phyloP scores from a whole-genome alignment of 2,329 filamentous ascomycete species.

The Fusarium hostae region DNA sequence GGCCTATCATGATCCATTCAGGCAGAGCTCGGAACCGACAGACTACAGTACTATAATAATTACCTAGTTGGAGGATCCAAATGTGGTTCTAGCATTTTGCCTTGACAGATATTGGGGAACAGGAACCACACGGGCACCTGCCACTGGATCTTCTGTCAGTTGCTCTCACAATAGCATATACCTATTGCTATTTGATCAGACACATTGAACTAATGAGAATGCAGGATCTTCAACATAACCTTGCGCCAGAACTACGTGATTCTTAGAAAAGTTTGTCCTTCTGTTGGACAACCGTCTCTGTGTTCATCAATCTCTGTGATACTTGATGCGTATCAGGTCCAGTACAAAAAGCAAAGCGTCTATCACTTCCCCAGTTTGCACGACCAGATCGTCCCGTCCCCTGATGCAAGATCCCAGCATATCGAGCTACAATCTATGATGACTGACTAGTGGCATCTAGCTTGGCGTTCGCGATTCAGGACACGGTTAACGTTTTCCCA shows the following conservation, averaged over 20 bases:
- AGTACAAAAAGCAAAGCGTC: constrained; percentile 23
- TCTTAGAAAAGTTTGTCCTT: neutral
- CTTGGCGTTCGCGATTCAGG: constrained; percentile 10
- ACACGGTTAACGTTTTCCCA: constrained; percentile 29
- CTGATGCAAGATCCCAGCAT: constrained; percentile 36
- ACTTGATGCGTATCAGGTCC: constrained; percentile 13
- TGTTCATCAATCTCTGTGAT: constrained; percentile 16
- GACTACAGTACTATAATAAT: neutral
- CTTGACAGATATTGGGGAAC: neutral
- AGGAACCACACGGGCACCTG: neutral
- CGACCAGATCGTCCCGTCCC: constrained; percentile 40
- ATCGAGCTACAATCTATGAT: constrained; percentile 25
- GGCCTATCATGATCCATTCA: constrained; percentile 16
- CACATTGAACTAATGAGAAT: neutral
- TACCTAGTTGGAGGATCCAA: neutral
- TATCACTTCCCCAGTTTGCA: constrained; percentile 23
- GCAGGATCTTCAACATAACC: neutral
- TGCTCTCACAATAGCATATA: neutral
- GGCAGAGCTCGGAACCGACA: constrained; percentile 8
- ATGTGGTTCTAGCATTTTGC: neutral
- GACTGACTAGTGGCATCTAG: constrained; percentile 11
- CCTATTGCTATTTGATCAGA: neutral
- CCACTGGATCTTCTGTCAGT: neutral
- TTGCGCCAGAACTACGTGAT: neutral
- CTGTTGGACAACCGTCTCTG: neutral